Percentiles rank a stretch among this genome's conserved stretches.
Evolutionary conservation across 208 protist species (phyloP).

Genomic region (Acanthamoeba lugdunensis): DNA sequence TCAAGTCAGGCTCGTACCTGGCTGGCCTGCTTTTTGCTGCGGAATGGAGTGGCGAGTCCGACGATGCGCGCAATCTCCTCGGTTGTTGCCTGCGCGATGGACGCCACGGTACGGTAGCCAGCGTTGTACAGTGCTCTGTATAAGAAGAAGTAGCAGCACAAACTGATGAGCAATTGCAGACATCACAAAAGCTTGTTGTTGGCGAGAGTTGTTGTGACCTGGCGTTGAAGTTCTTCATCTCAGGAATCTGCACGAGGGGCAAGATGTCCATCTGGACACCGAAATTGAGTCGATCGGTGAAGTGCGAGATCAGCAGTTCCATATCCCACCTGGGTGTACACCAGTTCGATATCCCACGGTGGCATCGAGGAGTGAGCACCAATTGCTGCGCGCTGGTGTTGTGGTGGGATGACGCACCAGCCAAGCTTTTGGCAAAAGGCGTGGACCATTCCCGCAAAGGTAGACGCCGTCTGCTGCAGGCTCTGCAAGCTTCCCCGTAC

Average conservation of each 20-base stretch:
- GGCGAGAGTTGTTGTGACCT: conserved; percentile 2
- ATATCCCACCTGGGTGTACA: conserved; percentile 82
- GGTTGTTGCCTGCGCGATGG: conserved; percentile 74
- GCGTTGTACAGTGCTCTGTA: conserved; percentile 79
- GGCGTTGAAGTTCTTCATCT: conserved; percentile 77
- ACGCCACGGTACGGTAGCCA: conserved; percentile 77
- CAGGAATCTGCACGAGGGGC: conserved; percentile 91
- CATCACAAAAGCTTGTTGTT: background rate
- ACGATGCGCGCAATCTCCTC: conserved; percentile 57
- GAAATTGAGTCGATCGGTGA: conserved; percentile 90
- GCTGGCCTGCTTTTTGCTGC: conserved; percentile 53
- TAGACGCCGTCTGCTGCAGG: conserved; percentile 89
- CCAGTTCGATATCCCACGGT: background rate
- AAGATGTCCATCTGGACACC: conserved; percentile 92
- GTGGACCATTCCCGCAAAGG: conserved; percentile 91
- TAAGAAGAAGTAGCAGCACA: background rate
- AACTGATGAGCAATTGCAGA: background rate
- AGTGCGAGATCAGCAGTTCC: conserved; percentile 90
- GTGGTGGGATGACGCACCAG: conserved; percentile 80
- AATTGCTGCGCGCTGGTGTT: background rate
- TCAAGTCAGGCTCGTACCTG: background rate
- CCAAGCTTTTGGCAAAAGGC: conserved; percentile 91
- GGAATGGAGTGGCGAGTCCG: conserved; percentile 11
- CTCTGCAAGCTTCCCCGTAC: conserved; percentile 90
- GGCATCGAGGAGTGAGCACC: background rate